Percentiles rank a stretch among this genome's conserved stretches.
Evolutionary conservation across 2,329 filamentous ascomycete species (phyloP).

Genomic region (Emmonsia crescens): DNA sequence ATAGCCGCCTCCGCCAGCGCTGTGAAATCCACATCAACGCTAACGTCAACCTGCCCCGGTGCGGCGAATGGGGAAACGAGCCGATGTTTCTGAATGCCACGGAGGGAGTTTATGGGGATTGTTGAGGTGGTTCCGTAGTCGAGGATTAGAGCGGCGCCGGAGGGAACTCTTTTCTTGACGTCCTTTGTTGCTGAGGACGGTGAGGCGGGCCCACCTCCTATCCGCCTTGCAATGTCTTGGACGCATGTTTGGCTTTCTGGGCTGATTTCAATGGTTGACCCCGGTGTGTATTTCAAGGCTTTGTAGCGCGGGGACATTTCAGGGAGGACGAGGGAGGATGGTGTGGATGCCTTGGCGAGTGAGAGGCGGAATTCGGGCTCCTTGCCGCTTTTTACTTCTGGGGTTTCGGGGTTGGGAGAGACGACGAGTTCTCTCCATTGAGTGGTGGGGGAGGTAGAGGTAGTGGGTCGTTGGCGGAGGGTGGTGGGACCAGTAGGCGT

Average conservation of each 20-base stretch:
- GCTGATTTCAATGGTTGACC: slow-evolving; percentile 75
- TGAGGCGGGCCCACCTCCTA: slow-evolving; percentile 51
- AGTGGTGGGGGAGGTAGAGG: slow-evolving; percentile 27
- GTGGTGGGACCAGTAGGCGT: slow-evolving; percentile 39
- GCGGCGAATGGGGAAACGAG: slow-evolving; percentile 67
- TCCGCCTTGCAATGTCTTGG: slow-evolving; percentile 69
- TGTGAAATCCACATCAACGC: slow-evolving; percentile 86
- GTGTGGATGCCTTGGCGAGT: slow-evolving; percentile 62
- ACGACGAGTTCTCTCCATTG: slow-evolving; percentile 82
- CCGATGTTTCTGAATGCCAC: slow-evolving; percentile 71
- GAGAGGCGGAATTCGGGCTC: slow-evolving; percentile 80
- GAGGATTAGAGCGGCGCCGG: slow-evolving; percentile 84
- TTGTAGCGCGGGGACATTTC: slow-evolving; percentile 70
- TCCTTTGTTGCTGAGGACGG: slow-evolving; percentile 21
- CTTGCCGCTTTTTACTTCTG: slow-evolving; percentile 36
- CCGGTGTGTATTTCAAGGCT: slow-evolving; percentile 54
- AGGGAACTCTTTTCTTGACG: slow-evolving; percentile 48
- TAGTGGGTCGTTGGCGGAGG: slow-evolving; percentile 30
- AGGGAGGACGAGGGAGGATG: slow-evolving; percentile 75
- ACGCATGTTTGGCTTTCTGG: slow-evolving; percentile 76
- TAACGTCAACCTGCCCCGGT: slow-evolving; percentile 77
- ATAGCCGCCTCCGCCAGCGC: slow-evolving; percentile 75
- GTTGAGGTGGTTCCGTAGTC: slow-evolving; percentile 78
- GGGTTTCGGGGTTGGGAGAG: slow-evolving; percentile 50
- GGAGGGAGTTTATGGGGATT: slow-evolving; percentile 78